Percentiles rank a stretch among this genome's conserved stretches.
Conservation (phyloP, 2,329 filamentous ascomycete species). For the Neopestalotiopsis sp. region DNA sequence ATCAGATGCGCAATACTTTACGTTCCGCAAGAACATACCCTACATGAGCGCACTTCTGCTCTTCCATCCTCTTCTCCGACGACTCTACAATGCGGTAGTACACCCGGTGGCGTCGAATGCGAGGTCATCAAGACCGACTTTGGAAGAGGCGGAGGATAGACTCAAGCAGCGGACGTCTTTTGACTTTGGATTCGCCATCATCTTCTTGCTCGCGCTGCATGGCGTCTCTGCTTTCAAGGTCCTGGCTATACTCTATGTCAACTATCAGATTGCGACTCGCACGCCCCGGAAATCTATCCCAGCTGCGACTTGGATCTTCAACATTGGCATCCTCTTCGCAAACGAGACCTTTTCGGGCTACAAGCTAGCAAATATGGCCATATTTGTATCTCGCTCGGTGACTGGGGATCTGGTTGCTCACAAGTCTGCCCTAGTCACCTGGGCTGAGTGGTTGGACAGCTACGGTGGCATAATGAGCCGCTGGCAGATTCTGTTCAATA, state of each 20-base stretch:
- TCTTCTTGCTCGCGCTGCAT: constrained; percentile 82
- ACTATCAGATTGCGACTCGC: constrained; percentile 78
- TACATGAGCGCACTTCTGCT: constrained; percentile 76
- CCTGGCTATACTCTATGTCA: constrained; percentile 76
- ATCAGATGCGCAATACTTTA: constrained; percentile 85
- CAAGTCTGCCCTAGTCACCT: constrained; percentile 54
- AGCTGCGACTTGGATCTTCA: constrained; percentile 85
- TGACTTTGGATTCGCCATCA: constrained; percentile 78
- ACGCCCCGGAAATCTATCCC: constrained; percentile 76
- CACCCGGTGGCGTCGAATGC: constrained; percentile 40
- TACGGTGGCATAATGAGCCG: constrained; percentile 83
- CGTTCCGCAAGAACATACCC: constrained; percentile 85
- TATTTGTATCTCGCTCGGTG: constrained; percentile 47
- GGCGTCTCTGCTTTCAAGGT: constrained; percentile 87
- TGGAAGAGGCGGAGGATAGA: constrained; percentile 57
- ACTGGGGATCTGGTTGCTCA: constrained; percentile 41
- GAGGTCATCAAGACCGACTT: constrained; percentile 33
- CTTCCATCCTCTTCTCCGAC: constrained; percentile 80
- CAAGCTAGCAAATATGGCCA: constrained; percentile 67
- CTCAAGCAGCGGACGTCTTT: constrained; percentile 77
- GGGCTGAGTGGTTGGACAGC: constrained; percentile 76
- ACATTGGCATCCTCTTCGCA: constrained; percentile 82
- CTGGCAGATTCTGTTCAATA: constrained; percentile 98
- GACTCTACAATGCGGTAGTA: constrained; percentile 66
- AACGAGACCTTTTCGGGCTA: constrained; percentile 89